These are phyloP conservation scores for Lactarius hatsudake DNA, from an alignment of 768 basidiomycete genomes.

Conservation along the genomic window DNA sequence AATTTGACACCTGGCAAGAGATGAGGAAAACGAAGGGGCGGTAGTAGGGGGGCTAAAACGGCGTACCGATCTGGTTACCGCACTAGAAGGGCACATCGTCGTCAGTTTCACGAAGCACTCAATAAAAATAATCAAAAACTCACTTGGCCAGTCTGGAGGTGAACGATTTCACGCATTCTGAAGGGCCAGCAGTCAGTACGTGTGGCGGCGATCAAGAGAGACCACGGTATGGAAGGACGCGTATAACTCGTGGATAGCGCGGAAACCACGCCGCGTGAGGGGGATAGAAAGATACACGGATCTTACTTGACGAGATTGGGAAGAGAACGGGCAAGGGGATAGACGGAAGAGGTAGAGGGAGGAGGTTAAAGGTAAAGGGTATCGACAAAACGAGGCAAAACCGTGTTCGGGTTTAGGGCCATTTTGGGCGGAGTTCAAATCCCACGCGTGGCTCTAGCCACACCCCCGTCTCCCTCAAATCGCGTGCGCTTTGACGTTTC, in stretches of 20 bases:
- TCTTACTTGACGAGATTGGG: constrained; percentile 26
- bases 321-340: constrained; percentile 22
- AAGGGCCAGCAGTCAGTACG: constrained; percentile 20
- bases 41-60: constrained; percentile 22
- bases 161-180: constrained; percentile 99
- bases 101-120: constrained; percentile 25
- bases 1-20: constrained; percentile 73
- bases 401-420: constrained; percentile 25
- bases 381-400: constrained; percentile 25
- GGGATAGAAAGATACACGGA: not conserved
- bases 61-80: constrained; percentile 98
- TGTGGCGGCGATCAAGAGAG: constrained; percentile 7
- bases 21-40: constrained; percentile 17
- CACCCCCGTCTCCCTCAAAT: not conserved
- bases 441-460: constrained; percentile 3
- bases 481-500: not conserved
- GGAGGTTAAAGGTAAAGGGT: constrained; percentile 23
- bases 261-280: not conserved
- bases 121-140: constrained; percentile 29
- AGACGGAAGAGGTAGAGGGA: constrained; percentile 21
- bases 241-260: not conserved
- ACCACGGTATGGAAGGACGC: constrained; percentile 11
- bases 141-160: constrained; percentile 98
- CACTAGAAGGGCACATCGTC: constrained; percentile 53
- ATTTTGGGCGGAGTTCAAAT: constrained; percentile 26